phyloP scores from a whole-genome alignment of 2,329 filamentous ascomycete species.

The Ophiostoma perfectum region DNA sequence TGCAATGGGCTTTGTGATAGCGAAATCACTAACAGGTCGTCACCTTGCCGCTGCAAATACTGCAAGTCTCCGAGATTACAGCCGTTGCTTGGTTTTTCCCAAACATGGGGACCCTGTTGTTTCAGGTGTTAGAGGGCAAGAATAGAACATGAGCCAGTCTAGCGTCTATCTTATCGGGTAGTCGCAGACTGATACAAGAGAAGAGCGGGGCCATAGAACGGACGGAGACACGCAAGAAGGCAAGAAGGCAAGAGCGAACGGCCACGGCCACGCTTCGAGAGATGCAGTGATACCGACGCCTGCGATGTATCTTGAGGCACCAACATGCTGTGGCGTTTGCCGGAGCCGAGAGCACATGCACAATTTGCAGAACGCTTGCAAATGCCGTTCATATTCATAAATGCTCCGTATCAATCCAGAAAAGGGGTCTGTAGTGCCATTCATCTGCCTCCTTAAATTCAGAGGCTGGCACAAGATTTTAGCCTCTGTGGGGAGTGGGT shows the following conservation, averaged over 20 bases:
- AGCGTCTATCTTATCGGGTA: slow-evolving; percentile 6
- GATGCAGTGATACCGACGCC: neutral
- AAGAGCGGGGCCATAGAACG: neutral
- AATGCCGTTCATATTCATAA: too few species aligned
- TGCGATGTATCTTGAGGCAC: neutral
- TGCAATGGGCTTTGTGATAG: neutral
- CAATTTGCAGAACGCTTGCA: neutral
- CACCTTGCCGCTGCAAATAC: neutral
- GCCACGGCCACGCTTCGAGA: neutral
- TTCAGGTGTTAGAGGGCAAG: slow-evolving; percentile 9
- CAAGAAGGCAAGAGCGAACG: neutral
- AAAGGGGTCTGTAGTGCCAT: neutral
- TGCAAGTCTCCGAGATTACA: neutral
- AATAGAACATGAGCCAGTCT: neutral
- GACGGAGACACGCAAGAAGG: neutral
- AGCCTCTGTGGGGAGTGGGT: neutral
- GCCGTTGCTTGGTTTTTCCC: slow-evolving; percentile 7
- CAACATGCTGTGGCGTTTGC: neutral
- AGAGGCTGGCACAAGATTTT: slow-evolving; percentile 6
- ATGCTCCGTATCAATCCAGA: neutral
- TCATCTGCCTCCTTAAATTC: neutral
- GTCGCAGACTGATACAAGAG: neutral
- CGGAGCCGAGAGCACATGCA: neutral
- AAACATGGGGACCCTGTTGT: slow-evolving; percentile 12
- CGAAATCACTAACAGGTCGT: neutral